Percentiles rank a stretch among this genome's conserved stretches.
Conservation (phyloP, 2,329 filamentous ascomycete species). For the Stromatinia cepivora region DNA sequence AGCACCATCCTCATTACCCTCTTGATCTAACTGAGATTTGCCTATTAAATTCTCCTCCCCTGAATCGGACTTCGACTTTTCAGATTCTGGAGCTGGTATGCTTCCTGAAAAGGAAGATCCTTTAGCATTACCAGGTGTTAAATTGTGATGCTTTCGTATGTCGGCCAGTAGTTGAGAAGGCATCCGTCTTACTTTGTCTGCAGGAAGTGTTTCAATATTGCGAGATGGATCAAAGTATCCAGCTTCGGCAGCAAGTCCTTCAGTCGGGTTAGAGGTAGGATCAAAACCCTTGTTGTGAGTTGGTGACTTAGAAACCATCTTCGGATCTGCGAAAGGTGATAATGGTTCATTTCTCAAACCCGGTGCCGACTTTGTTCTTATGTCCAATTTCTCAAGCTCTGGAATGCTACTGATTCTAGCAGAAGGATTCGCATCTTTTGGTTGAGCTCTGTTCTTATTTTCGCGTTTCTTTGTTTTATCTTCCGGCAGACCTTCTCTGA, state of each 20-base stretch:
- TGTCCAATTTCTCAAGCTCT: constrained; percentile 5
- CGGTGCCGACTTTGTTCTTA: background rate
- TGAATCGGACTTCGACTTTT: constrained; percentile 29
- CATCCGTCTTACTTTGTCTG: constrained; percentile 33
- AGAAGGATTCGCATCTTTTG: constrained; percentile 35
- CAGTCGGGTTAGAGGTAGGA: constrained; percentile 23
- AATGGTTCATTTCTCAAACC: constrained; percentile 22
- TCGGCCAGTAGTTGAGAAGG: constrained; percentile 39
- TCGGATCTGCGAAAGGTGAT: constrained; percentile 24
- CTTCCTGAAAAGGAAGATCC: constrained; percentile 40
- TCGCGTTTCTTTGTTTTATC: constrained; percentile 58
- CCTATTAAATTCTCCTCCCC: constrained; percentile 18
- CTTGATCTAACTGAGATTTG: constrained; percentile 16
- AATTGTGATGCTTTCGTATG: constrained; percentile 40
- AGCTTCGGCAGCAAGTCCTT: constrained; percentile 32
- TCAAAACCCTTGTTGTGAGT: background rate
- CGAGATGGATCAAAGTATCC: constrained; percentile 36
- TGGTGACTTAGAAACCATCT: constrained; percentile 1
- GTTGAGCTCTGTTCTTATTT: constrained; percentile 37
- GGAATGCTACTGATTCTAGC: constrained; percentile 14
- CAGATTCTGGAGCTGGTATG: constrained; percentile 38
- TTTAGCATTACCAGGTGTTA: constrained; percentile 38
- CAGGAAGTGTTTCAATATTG: constrained; percentile 28
- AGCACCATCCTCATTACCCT: constrained; percentile 46
- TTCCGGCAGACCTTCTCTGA: constrained; percentile 64